Conservation (phyloP, 2,329 filamentous ascomycete genomes). For the Penicillium sp. region DNA sequence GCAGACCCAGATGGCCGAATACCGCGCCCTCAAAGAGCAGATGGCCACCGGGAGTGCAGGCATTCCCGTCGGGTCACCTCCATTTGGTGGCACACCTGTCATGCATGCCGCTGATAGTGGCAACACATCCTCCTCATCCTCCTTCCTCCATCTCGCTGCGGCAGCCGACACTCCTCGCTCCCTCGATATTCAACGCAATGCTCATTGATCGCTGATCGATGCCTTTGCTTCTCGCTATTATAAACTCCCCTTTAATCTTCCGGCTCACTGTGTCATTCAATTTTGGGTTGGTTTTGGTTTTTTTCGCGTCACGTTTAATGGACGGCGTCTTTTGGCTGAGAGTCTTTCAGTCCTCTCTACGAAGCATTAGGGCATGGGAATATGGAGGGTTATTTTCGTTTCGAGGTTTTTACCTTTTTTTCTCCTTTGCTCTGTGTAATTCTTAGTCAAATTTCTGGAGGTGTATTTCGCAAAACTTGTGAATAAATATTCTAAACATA, state of each 20-base stretch:
- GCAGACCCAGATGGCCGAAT: conserved; percentile 43
- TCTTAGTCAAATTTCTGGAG: conserved; percentile 3
- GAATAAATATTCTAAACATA: conserved; percentile 11
- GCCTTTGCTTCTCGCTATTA: background rate
- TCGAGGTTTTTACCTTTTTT: conserved; percentile 9
- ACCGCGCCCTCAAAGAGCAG: conserved; percentile 41
- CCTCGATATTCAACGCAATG: conserved; percentile 16
- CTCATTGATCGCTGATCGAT: conserved; percentile 9
- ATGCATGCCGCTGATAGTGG: conserved; percentile 13
- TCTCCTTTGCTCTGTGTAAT: conserved; percentile 8
- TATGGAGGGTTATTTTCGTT: conserved; percentile 20
- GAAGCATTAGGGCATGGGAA: conserved; percentile 31
- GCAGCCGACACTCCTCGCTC: conserved; percentile 17
- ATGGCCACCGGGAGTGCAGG: conserved; percentile 30
- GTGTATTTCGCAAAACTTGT: conserved; percentile 8
- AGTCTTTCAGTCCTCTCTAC: conserved; percentile 16
- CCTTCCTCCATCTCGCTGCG: conserved; percentile 25
- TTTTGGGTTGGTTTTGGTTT: conserved; percentile 6
- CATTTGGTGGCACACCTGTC: conserved; percentile 3
- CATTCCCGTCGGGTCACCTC: conserved; percentile 19
- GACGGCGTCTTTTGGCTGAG: conserved; percentile 27
- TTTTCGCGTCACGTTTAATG: conserved; percentile 11
- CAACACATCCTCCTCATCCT: conserved; percentile 29
- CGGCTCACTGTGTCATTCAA: background rate
- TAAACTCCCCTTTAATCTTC: conserved; percentile 1